These are phyloP conservation scores for Cardamine occulta DNA, from an alignment of 345 rosid genomes.

Conservation along the genomic window DNA sequence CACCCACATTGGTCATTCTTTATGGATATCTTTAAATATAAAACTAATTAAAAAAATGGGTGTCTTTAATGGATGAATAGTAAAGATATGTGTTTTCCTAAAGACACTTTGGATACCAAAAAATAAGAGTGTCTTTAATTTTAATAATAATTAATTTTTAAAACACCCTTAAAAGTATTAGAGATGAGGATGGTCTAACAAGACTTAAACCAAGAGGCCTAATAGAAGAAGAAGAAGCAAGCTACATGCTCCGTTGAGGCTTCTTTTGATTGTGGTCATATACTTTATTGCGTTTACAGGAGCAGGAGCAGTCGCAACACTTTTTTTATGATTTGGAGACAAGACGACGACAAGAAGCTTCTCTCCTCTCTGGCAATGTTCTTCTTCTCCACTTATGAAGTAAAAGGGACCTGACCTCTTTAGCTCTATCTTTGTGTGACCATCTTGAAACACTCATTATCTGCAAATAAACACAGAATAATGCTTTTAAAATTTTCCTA, in stretches of 20 bases:
- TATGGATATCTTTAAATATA: too few species aligned
- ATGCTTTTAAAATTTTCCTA: too few species aligned
- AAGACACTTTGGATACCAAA: too few species aligned
- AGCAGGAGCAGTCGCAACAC: neutral
- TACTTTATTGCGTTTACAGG: constrained; percentile 8
- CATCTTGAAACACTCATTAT: constrained; percentile 41
- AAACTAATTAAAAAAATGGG: too few species aligned
- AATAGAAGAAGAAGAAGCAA: constrained; percentile 6
- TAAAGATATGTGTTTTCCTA: too few species aligned
- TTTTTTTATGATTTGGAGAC: constrained; percentile 10
- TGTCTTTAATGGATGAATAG: too few species aligned
- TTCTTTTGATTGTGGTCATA: constrained; percentile 22
- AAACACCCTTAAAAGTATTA: too few species aligned
- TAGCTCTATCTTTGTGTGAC: constrained; percentile 59
- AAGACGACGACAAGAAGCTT: constrained; percentile 61
- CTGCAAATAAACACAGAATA: too few species aligned
- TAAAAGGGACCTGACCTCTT: constrained; percentile 62
- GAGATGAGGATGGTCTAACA: too few species aligned
- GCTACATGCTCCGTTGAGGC: constrained; percentile 1
- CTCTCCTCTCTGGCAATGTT: constrained; percentile 63
- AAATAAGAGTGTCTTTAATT: too few species aligned
- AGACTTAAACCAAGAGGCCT: constrained; percentile 21
- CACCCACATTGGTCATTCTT: too few species aligned
- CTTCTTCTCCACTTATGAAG: constrained; percentile 69
- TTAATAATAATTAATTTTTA: too few species aligned